A percentile compares a stretch with the other conserved stretches of the same genome.
Conservation (phyloP, 176 grass and related monocot species). For the Raddia distichophylla region DNA sequence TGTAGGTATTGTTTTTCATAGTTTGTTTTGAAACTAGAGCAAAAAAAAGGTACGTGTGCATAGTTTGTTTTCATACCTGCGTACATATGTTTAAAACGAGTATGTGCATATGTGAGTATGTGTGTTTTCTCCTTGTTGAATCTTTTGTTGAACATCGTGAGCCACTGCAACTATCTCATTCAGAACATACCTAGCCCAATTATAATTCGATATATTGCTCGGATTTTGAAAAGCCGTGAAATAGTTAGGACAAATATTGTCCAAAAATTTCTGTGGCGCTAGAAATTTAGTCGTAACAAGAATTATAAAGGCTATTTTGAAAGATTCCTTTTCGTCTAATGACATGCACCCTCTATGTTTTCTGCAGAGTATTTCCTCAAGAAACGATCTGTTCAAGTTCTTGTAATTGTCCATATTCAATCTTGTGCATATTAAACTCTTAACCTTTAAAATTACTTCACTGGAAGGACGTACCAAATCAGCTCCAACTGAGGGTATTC, state of each 20-base stretch:
- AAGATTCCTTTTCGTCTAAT: background rate
- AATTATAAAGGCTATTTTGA: background rate
- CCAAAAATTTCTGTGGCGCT: background rate
- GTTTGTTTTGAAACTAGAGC: too few species aligned
- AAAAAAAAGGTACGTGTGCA: too few species aligned
- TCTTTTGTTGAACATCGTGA: background rate
- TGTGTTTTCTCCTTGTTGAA: background rate
- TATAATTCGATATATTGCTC: background rate
- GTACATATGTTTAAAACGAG: background rate
- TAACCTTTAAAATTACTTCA: background rate
- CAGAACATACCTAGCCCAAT: background rate
- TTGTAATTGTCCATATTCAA: background rate
- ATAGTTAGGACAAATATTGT: slow-evolving; percentile 14
- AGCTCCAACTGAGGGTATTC: background rate
- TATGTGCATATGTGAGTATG: background rate
- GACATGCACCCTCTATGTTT: background rate
- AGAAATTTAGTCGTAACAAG: background rate
- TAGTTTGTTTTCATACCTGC: too few species aligned
- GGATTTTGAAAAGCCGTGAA: background rate
- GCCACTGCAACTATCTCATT: background rate
- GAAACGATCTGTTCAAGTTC: background rate
- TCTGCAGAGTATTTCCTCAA: background rate
- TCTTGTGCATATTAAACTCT: background rate
- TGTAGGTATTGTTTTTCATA: too few species aligned
- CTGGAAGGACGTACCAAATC: background rate